Evolutionary conservation across 306 rosid species (phyloP).

Genomic region (Pyrus betulifolia): DNA sequence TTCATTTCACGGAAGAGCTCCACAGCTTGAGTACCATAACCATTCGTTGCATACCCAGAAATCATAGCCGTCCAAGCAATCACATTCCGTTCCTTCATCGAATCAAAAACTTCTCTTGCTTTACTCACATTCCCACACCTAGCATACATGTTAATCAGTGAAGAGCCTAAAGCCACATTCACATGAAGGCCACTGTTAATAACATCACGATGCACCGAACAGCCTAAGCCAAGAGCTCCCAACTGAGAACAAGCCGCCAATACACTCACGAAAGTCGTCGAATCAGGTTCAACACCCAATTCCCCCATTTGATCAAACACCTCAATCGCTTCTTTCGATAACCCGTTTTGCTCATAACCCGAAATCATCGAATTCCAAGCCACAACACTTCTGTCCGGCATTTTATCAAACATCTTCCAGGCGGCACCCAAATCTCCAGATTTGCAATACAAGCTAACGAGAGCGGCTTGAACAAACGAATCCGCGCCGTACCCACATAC

Average conservation of each 20-base stretch:
- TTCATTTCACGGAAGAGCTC: conserved; percentile 53
- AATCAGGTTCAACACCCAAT: conserved; percentile 43
- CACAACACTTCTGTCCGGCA: conserved; percentile 51
- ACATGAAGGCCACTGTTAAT: conserved; percentile 34
- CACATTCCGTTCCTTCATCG: conserved; percentile 56
- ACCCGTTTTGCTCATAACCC: conserved; percentile 73
- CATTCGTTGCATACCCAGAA: conserved; percentile 78
- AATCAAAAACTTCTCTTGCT: conserved; percentile 61
- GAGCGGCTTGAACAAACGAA: conserved; percentile 66
- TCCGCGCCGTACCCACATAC: conserved; percentile 50
- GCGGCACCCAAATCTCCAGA: conserved; percentile 40
- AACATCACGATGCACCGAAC: conserved; percentile 53
- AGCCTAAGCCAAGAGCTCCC: conserved; percentile 62
- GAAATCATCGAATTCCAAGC: conserved; percentile 90
- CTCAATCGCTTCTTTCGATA: conserved; percentile 44
- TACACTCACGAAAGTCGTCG: conserved; percentile 54
- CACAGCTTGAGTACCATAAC: conserved; percentile 62
- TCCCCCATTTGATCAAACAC: conserved; percentile 42
- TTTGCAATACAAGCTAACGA: conserved; percentile 45
- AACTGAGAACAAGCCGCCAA: conserved; percentile 75
- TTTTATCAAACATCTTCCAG: conserved; percentile 53
- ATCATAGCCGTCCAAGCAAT: conserved; percentile 89
- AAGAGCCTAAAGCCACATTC: conserved; percentile 59
- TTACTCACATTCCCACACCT: conserved; percentile 62
- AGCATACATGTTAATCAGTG: conserved; percentile 77